Conservation (phyloP, 352 stramenopile genomes). For the Globisporangium recalcitrans region DNA sequence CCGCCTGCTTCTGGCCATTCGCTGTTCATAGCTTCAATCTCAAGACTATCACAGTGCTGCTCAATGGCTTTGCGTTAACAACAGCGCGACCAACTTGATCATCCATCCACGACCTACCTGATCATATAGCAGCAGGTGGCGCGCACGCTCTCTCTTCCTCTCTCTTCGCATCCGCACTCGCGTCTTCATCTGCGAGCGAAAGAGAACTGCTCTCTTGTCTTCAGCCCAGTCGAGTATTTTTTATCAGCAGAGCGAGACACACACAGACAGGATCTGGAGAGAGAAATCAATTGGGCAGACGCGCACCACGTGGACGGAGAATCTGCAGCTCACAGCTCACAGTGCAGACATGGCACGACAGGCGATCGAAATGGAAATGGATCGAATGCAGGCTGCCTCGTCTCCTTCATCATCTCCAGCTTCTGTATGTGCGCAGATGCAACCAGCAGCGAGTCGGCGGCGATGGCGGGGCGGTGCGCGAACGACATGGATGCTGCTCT, state of each 20-base stretch:
- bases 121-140: neutral
- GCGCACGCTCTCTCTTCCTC: constrained; percentile 1
- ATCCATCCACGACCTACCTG: neutral
- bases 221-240: neutral
- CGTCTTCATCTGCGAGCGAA: neutral
- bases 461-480: neutral
- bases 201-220: neutral
- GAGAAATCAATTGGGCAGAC: neutral
- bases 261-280: neutral
- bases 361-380: neutral
- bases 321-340: neutral
- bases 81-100: too few relatives aligned
- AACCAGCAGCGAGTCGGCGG: neutral
- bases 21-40: too few relatives aligned
- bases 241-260: too few relatives aligned
- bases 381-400: neutral
- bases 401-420: neutral
- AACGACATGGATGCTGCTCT: constrained; percentile 8
- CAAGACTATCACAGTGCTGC: too few relatives aligned
- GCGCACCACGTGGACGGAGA: neutral
- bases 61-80: too few relatives aligned
- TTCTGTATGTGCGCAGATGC: neutral
- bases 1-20: too few relatives aligned
- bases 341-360: neutral
- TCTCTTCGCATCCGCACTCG: too few relatives aligned